These are phyloP conservation scores for Kregervanrija delftensis DNA, from an alignment of 805 yeast species.

Conservation along the genomic window DNA sequence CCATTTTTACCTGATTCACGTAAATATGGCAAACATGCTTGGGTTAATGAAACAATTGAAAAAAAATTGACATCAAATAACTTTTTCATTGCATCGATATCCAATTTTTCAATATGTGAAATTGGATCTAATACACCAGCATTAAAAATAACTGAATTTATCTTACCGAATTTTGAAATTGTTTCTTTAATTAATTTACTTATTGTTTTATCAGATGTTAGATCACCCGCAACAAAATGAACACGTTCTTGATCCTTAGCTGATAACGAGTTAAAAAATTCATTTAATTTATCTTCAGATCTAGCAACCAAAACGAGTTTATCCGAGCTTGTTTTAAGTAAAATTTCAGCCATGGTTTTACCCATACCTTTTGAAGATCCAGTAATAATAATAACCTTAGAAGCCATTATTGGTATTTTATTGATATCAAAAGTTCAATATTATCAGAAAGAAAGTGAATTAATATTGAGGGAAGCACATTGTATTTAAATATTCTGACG, in stretches of 20 bases:
- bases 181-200: constrained; percentile 38
- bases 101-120: constrained; percentile 39
- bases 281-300: constrained; percentile 37
- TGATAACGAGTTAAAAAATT: constrained; percentile 29
- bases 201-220: constrained; percentile 35
- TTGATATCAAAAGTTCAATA: too few species aligned
- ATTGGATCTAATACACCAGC: constrained; percentile 85
- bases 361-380: constrained; percentile 80
- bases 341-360: constrained; percentile 51
- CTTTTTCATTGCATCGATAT: constrained; percentile 49
- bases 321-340: constrained; percentile 30
- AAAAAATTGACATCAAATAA: constrained; percentile 73
- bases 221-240: constrained; percentile 50
- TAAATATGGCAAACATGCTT: constrained; percentile 50
- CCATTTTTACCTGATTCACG: constrained; percentile 43
- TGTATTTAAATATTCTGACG: too few species aligned
- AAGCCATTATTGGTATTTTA: not conserved
- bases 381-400: constrained; percentile 38
- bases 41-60: constrained; percentile 56
- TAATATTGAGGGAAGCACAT: too few species aligned
- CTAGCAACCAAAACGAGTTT: constrained; percentile 72
- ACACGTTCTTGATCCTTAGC: constrained; percentile 40
- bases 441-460: too few species aligned
- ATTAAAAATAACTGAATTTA: constrained; percentile 65
- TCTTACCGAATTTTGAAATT: constrained; percentile 40